phyloP scores from a whole-genome alignment of 192 early-diverging fungal species.

The Phlyctochytrium planicorne region DNA sequence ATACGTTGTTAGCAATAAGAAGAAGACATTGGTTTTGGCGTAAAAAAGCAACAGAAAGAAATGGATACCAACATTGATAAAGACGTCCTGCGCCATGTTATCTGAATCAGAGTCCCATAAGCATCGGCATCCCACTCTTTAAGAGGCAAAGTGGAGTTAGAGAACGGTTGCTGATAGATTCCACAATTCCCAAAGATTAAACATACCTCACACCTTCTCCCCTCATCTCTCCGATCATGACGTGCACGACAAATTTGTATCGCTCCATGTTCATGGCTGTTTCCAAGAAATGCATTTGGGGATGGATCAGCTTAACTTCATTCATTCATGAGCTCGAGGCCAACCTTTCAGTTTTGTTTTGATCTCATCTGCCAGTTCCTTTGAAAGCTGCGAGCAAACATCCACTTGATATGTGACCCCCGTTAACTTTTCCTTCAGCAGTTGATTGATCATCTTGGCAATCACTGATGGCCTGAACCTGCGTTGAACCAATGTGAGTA shows the following conservation, averaged over 20 bases:
- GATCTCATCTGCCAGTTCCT: slow-evolving; percentile 61
- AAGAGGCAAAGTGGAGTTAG: no score
- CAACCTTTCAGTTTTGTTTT: slow-evolving; percentile 57
- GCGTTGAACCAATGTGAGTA: not conserved
- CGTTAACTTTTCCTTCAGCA: slow-evolving; percentile 44
- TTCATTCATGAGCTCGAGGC: no score
- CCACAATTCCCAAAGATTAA: not conserved
- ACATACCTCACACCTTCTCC: slow-evolving; percentile 58
- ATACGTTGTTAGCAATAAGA: not conserved
- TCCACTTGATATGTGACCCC: slow-evolving; percentile 48
- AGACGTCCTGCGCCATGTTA: slow-evolving; percentile 58
- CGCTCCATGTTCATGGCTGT: slow-evolving; percentile 50
- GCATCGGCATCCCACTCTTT: slow-evolving; percentile 60
- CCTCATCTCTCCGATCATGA: slow-evolving; percentile 59
- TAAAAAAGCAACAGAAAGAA: not conserved
- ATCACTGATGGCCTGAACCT: slow-evolving; percentile 56
- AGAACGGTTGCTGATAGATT: not conserved
- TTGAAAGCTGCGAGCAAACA: slow-evolving; percentile 50
- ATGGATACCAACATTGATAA: slow-evolving; percentile 49
- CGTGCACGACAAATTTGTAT: slow-evolving; percentile 62
- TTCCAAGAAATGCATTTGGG: not conserved
- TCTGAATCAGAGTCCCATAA: slow-evolving; percentile 67
- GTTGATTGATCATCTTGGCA: slow-evolving; percentile 43
- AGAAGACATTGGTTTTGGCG: not conserved
- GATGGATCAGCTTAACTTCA: slow-evolving; percentile 1